Base-by-base conservation (phyloP, 257 asterid species). In the Jacaranda mimosifolia region DNA sequence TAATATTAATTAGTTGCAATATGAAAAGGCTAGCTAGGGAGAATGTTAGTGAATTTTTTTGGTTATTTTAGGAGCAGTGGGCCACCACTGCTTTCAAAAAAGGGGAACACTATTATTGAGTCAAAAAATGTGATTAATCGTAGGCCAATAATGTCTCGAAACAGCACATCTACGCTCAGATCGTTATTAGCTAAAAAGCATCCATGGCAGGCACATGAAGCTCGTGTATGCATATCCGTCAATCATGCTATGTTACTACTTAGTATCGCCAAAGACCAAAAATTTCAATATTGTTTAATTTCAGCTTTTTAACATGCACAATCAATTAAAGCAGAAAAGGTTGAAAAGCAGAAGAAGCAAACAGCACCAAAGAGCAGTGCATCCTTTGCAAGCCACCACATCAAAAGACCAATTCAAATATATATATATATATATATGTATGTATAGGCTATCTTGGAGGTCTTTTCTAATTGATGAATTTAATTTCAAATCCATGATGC, bases 191-290 rank as follows among this genome's bases (percentile, higher is more conserved):
- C 17, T 4, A 49, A 15, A 70, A 70, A 17, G 51, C 70, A 53
- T 53, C 65, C 39, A 56, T 36, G 19, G 11, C 5, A 26, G 32
- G 32, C 52, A 74, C 35, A 32, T 7, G 18, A 51, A 52, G 35
- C n/a, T 52, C 46, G 62, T 59, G 69, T 43, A 12, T 19, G 35
- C 32, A 39, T 39, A 9, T 36, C 55, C 72, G 19, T 60, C 66
- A 76, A 67, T 55, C 68, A 76, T 32, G 80, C 67, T 4, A 38
- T 8, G 7, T 70, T 70, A 3, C 38, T n/a, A 42, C 36, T 40
- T n/a, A 65, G 9, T 4, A 9, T 7, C 18, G 2, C 35, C 7
- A 42, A 39, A 39, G 5, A 5, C 35, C 48, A 51, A 10, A 26
- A 36, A n/a, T 46, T 48, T 11, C 74, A 70, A 53, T 17, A 52